Conservation (phyloP, 441 rosid genomes). For the Arabidopsis lyrata region DNA sequence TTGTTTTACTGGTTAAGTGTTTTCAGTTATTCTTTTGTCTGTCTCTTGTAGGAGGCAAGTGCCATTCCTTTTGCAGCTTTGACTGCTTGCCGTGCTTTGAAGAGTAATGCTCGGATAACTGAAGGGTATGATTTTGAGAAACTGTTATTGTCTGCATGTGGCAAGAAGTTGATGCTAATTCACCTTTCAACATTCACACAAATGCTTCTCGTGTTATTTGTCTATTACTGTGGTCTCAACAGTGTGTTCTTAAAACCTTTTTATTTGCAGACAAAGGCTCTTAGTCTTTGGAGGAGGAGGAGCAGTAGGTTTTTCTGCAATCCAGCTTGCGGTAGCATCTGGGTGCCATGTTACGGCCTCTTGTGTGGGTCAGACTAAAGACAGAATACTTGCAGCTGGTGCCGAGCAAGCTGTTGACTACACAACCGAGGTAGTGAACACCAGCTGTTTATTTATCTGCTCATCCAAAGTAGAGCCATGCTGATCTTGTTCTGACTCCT, state of each 20-base stretch:
- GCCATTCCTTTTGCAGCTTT: constrained; percentile 95
- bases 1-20: background rate
- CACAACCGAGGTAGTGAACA: constrained; percentile 64
- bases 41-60: constrained; percentile 77
- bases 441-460: constrained; percentile 16
- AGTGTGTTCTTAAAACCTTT: background rate
- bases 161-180: constrained; percentile 5
- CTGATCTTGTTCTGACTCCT: constrained; percentile 26
- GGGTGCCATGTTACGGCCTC: constrained; percentile 82
- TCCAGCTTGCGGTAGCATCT: constrained; percentile 82
- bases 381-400: constrained; percentile 73
- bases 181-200: constrained; percentile 7
- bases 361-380: constrained; percentile 76
- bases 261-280: constrained; percentile 71
- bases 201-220: constrained; percentile 17
- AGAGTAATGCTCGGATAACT: constrained; percentile 82
- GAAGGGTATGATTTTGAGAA: constrained; percentile 67
- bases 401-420: constrained; percentile 94
- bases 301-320: constrained; percentile 93
- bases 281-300: constrained; percentile 93
- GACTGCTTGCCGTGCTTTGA: constrained; percentile 97
- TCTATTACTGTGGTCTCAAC: background rate
- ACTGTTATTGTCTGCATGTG: background rate
- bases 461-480: constrained; percentile 9
- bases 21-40: constrained; percentile 23